Conservation (phyloP, 2,329 filamentous ascomycete genomes). For the Colletotrichum lupini region DNA sequence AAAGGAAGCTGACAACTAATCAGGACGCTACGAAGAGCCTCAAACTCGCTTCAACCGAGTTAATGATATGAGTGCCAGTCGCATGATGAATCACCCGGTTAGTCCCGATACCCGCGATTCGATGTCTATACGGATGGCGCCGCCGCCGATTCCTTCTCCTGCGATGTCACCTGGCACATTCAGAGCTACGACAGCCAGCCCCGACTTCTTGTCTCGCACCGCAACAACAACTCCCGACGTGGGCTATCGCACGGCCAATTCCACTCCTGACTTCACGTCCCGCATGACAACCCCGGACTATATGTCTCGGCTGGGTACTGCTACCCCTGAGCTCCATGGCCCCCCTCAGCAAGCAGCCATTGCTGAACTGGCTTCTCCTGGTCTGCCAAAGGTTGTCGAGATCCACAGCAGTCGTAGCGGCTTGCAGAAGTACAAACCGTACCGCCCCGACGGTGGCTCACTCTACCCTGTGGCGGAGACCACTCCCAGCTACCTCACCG, state of each 20-base stretch:
- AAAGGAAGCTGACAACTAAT: constrained; percentile 6
- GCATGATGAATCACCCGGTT: constrained; percentile 35
- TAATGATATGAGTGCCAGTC: constrained; percentile 10
- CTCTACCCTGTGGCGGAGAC: constrained; percentile 23
- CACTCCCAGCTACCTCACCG: constrained; percentile 20
- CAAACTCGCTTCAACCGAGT: constrained; percentile 33
- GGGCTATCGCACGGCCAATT: neutral
- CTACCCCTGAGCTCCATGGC: constrained; percentile 35
- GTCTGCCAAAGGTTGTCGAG: constrained; percentile 33
- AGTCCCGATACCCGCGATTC: constrained; percentile 14
- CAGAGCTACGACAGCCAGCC: constrained; percentile 12
- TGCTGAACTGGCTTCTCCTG: constrained; percentile 33
- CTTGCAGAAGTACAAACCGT: constrained; percentile 31
- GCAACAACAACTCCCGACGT: constrained; percentile 28
- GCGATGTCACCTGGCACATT: neutral
- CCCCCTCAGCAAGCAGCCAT: constrained; percentile 34
- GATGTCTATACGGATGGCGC: neutral
- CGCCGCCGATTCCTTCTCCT: neutral
- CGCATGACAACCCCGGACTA: neutral
- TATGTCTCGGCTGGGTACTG: constrained; percentile 22
- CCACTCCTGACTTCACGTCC: constrained; percentile 1
- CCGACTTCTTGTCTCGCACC: constrained; percentile 1
- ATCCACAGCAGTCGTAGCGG: constrained; percentile 33
- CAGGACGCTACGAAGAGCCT: constrained; percentile 34
- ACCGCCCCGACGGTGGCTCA: constrained; percentile 9